Percentiles rank a stretch among this genome's conserved stretches.
Conservation (phyloP, 2,329 filamentous ascomycete species). For the Coleophoma crateriformis region DNA sequence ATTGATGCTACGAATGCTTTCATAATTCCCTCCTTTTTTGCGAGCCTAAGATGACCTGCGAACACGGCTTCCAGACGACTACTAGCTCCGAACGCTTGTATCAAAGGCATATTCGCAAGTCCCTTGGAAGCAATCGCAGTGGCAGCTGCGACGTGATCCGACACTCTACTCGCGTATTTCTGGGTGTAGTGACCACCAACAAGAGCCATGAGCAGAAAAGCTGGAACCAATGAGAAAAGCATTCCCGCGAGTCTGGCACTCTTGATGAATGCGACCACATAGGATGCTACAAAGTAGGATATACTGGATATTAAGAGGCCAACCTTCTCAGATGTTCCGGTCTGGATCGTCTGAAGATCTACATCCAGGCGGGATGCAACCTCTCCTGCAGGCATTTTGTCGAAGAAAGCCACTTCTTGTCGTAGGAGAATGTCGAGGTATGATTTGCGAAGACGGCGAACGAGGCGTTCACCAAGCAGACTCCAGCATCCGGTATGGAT, state of each 20-base stretch:
- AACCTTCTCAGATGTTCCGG: constrained; percentile 54
- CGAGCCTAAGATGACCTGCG: constrained; percentile 33
- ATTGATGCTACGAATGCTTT: constrained; percentile 43
- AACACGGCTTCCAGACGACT: constrained; percentile 43
- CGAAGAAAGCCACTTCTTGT: constrained; percentile 50
- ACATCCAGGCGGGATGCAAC: constrained; percentile 45
- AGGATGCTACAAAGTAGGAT: constrained; percentile 53
- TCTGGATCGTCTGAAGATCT: constrained; percentile 51
- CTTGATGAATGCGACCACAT: constrained; percentile 54
- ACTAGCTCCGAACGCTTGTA: constrained; percentile 47
- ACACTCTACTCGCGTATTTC: constrained; percentile 36
- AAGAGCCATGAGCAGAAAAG: constrained; percentile 30
- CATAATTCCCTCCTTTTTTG: constrained; percentile 37
- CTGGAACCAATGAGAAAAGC: constrained; percentile 42
- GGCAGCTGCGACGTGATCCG: constrained; percentile 40
- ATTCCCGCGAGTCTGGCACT: constrained; percentile 47
- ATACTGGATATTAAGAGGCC: constrained; percentile 48
- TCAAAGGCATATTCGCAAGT: constrained; percentile 42
- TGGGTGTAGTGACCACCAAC: constrained; percentile 41
- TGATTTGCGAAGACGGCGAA: constrained; percentile 44
- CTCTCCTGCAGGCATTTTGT: constrained; percentile 43
- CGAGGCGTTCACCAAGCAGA: constrained; percentile 47
- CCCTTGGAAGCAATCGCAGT: constrained; percentile 46
- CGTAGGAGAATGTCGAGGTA: constrained; percentile 45
- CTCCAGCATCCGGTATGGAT: constrained; percentile 55